These are phyloP conservation scores for Arxiozyma heterogenica DNA, from an alignment of 1,139 yeast species.

Conservation along the genomic window DNA sequence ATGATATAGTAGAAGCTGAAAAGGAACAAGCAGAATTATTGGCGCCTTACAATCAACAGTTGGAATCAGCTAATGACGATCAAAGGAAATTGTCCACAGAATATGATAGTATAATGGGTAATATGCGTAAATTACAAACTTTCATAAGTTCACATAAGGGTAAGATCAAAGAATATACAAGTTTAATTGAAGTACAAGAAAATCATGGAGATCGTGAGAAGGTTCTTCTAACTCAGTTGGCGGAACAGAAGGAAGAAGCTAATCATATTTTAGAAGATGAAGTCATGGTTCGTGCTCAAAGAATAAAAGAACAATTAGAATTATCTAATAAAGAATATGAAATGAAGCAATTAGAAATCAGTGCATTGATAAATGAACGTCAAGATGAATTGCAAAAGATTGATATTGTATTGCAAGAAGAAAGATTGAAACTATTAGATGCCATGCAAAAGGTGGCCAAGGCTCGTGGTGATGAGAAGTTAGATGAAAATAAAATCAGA, in stretches of 20 bases:
- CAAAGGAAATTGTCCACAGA: constrained; percentile 21
- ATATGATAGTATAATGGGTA: constrained; percentile 20
- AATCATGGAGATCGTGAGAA: constrained; percentile 19
- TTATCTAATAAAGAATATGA: constrained; percentile 26
- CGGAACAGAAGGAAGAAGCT: constrained; percentile 14
- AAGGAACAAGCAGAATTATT: constrained; percentile 24
- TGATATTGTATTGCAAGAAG: constrained; percentile 23
- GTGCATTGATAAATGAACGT: constrained; percentile 26
- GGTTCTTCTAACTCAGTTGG: constrained; percentile 14
- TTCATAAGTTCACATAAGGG: constrained; percentile 23
- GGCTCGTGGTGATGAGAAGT: constrained; percentile 21
- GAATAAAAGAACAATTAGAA: constrained; percentile 25
- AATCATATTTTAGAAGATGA: constrained; percentile 14
- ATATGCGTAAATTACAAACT: constrained; percentile 19
- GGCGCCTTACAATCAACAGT: constrained; percentile 23
- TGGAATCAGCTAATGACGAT: constrained; percentile 22
- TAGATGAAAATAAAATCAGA: constrained; percentile 26
- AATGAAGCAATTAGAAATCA: constrained; percentile 26
- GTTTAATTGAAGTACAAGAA: constrained; percentile 18
- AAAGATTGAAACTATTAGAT: constrained; percentile 19
- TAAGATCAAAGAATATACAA: constrained; percentile 20
- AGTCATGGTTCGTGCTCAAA: constrained; percentile 18
- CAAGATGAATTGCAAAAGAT: constrained; percentile 24
- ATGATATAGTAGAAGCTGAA: constrained; percentile 25
- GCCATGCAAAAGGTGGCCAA: constrained; percentile 23